These are phyloP conservation scores for Apodospora peruviana DNA, from an alignment of 495 filamentous ascomycete genomes.

Conservation along the genomic window DNA sequence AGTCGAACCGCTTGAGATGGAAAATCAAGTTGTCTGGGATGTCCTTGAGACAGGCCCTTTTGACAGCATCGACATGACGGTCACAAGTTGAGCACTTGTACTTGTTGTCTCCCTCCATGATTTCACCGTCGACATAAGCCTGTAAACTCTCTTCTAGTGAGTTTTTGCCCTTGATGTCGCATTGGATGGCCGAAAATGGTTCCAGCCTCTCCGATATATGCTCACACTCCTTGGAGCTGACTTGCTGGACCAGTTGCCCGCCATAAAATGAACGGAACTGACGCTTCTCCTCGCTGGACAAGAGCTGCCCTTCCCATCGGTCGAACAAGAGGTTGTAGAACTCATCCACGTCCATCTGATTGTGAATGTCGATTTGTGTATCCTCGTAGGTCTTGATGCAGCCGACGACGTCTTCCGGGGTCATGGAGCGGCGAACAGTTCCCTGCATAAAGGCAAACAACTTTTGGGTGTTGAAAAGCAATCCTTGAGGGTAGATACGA, in stretches of 20 bases:
- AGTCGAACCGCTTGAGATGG: conserved; percentile 95
- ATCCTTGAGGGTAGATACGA: conserved; percentile 49
- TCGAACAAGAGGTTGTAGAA: conserved; percentile 95
- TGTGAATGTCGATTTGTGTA: conserved; percentile 72
- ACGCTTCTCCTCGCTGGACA: conserved; percentile 60
- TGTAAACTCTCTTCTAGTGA: conserved; percentile 80
- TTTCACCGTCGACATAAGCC: conserved; percentile 91
- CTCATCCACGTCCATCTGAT: conserved; percentile 97
- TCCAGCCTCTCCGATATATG: conserved; percentile 90
- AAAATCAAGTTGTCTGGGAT: conserved; percentile 94
- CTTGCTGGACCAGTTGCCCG: conserved; percentile 88
- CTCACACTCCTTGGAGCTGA: conserved; percentile 87
- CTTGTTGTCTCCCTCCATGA: conserved; percentile 99
- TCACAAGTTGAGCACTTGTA: conserved; percentile 94
- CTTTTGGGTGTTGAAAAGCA: conserved; percentile 71
- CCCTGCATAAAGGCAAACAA: conserved; percentile 86
- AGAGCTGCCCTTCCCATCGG: conserved; percentile 80
- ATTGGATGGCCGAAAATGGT: conserved; percentile 91
- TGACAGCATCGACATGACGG: conserved; percentile 89
- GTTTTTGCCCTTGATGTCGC: conserved; percentile 91
- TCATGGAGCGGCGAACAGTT: conserved; percentile 62
- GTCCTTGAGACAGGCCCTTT: conserved; percentile 87
- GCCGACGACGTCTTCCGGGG: conserved; percentile 65
- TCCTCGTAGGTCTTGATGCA: conserved; percentile 81
- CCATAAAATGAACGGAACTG: conserved; percentile 81